Conservation (phyloP, 768 basidiomycete species). For the Astraeus odoratus region DNA sequence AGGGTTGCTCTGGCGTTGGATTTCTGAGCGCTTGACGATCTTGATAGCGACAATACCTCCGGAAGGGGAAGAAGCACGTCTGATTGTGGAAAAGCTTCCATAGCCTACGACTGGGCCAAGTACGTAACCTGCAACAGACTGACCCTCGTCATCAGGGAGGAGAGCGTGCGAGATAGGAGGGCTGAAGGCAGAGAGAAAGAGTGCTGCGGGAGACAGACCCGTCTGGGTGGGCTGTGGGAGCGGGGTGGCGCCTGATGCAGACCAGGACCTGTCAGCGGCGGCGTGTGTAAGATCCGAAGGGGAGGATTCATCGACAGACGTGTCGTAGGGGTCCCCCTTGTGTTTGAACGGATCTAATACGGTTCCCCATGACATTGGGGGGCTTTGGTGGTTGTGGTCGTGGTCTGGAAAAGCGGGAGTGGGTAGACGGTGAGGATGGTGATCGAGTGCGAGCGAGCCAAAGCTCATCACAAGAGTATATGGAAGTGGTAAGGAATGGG, state of each 20-base stretch:
- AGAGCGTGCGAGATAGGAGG: conserved; percentile 29
- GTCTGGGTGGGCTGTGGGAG: conserved; percentile 4
- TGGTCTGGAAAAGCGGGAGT: conserved; percentile 8
- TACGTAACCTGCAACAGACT: conserved; percentile 61
- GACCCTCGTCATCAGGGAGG: conserved; percentile 60
- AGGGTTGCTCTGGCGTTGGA: conserved; percentile 46
- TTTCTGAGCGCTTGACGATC: conserved; percentile 59
- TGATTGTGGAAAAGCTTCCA: conserved; percentile 78
- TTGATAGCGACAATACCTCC: conserved; percentile 79
- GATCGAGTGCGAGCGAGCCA: conserved; percentile 3
- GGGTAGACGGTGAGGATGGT: background rate
- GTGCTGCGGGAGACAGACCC: conserved; percentile 56
- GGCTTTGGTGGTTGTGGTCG: conserved; percentile 4
- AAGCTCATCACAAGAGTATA: conserved; percentile 1
- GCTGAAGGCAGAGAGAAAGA: conserved; percentile 64
- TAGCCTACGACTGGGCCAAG: conserved; percentile 71
- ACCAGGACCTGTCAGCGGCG: conserved; percentile 3
- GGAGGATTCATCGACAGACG: conserved; percentile 2
- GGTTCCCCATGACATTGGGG: conserved; percentile 8
- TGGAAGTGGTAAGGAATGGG: background rate
- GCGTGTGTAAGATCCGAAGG: conserved; percentile 25
- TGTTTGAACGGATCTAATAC: conserved; percentile 1
- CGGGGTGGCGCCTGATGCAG: background rate
- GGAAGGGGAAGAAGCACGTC: conserved; percentile 54
- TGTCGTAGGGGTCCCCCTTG: conserved; percentile 1